Evolutionary conservation across 495 filamentous ascomycete genomes (phyloP), one percentile per base, ranked within the genome.

Genomic region (Cairneyella variabilis): DNA sequence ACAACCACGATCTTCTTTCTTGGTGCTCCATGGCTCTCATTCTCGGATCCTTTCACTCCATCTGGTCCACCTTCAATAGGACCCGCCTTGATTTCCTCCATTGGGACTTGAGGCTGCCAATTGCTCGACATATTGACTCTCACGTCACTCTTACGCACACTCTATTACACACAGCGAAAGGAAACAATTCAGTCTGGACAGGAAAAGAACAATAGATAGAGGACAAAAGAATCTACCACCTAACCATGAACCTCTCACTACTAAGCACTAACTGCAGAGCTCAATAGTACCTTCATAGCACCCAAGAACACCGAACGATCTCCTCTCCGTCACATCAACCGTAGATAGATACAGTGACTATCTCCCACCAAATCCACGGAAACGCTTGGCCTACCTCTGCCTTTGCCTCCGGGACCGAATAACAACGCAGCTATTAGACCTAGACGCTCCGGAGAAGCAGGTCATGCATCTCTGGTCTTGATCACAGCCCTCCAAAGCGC

Each of bases 1-100:
- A 96, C 89, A 27, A 97, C 80, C 0, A 97, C 90, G 28, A 96
- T 74, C 61, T 76, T 85, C 59, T 90, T 89, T 47, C 85, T 58
- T 20, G 18, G 18, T 16, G 41, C 57, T 51, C 48, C 54, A 60
- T 62, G 45, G 22, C 34, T 45, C 38, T 56, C 37, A 17, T 59
- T 54, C 40, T 57, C 56, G 23, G 47, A 53, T 14, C 48, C 59
- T 2, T 43, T 54, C 12, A 59, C 60, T n/a, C 60, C 56, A 51
- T 58, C 44, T 32, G 55, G 46, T 3, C 55, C 59, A 3, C 50
- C 50, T n/a, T 56, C 52, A 53, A 56, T 53, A 16, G 59, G 59
- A 22, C 56, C 52, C 18, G 37, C 42, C 12, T 59, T 59, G 21
- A 56, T 40, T 30, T 63, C 60, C 48, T 44, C 25, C 6, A 51